phyloP scores from a whole-genome alignment of 192 early-diverging fungal species.

The Piromyces finnis region DNA sequence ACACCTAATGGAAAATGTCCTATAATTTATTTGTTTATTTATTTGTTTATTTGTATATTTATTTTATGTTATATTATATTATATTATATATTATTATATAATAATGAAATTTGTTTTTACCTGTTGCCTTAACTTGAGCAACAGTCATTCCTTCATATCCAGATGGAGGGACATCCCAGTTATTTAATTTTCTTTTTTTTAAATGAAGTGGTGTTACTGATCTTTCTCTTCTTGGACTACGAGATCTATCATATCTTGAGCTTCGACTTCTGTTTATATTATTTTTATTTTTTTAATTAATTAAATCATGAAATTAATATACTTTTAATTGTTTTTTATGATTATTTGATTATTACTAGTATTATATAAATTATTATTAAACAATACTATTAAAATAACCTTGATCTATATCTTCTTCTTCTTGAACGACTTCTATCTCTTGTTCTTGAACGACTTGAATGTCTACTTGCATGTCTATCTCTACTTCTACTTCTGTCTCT shows the following conservation, averaged over 20 bases:
- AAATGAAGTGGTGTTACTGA: constrained; percentile 58
- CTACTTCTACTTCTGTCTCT: not conserved
- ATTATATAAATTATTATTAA: too few relatives aligned
- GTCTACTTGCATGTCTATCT: not conserved
- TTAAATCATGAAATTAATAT: too few relatives aligned
- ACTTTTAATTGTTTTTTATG: too few relatives aligned
- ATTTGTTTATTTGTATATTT: too few relatives aligned
- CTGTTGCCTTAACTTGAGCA: constrained; percentile 72
- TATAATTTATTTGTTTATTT: constrained; percentile 15
- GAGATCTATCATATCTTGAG: not conserved
- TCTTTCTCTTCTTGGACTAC: constrained; percentile 5
- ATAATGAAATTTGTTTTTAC: constrained; percentile 7
- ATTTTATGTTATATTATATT: too few relatives aligned
- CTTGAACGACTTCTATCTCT: not conserved
- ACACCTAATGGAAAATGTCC: constrained; percentile 63
- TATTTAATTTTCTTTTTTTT: constrained; percentile 54
- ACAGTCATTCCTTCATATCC: constrained; percentile 77
- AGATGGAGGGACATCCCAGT: constrained; percentile 83
- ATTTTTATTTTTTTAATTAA: too few relatives aligned
- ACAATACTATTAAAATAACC: not conserved
- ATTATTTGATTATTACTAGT: too few relatives aligned
- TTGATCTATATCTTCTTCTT: not conserved
- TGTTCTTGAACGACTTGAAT: not conserved
- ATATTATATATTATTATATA: too few relatives aligned
- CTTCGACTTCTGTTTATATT: not conserved